phyloP scores from a whole-genome alignment of 257 asterid genomes.

The Echites panduratus region DNA sequence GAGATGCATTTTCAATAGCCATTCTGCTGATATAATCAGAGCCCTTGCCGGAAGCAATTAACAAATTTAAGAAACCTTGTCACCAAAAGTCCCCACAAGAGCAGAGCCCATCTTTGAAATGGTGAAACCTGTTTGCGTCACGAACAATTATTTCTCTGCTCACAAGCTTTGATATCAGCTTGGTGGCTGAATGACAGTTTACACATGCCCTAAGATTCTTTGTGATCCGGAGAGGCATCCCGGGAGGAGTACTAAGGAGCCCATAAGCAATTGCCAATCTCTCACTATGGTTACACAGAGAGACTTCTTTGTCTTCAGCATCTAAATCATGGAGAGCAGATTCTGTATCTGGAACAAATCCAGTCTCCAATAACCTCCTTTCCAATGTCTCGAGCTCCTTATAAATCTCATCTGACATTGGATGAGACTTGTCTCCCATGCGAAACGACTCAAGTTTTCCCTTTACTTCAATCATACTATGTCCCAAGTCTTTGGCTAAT shows the following conservation, averaged over 20 bases:
- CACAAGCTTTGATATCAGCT: conserved; percentile 39
- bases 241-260: conserved; percentile 30
- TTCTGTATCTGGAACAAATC: conserved; percentile 35
- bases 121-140: conserved; percentile 27
- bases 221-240: conserved; percentile 27
- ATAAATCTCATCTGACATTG: conserved; percentile 30
- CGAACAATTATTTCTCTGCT: conserved; percentile 36
- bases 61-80: neutral
- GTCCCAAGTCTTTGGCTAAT: conserved; percentile 39
- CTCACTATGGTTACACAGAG: conserved; percentile 44
- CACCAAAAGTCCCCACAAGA: conserved; percentile 27
- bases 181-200: conserved; percentile 45
- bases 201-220: conserved; percentile 45
- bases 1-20: neutral
- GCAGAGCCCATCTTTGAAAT: conserved; percentile 19
- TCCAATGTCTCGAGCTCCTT: conserved; percentile 38
- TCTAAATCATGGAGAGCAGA: conserved; percentile 43
- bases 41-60: neutral
- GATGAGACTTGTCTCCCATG: conserved; percentile 45
- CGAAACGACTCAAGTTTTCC: conserved; percentile 41
- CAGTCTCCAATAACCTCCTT: conserved; percentile 27
- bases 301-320: conserved; percentile 29
- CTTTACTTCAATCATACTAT: conserved; percentile 38
- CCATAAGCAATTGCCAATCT: conserved; percentile 49
- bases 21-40: conserved; percentile 15